A percentile compares a stretch with the other conserved stretches of the same genome.
Evolutionary conservation across 148 eudicot genomes (phyloP).

Genomic region (Camellia lanceoleosa): DNA sequence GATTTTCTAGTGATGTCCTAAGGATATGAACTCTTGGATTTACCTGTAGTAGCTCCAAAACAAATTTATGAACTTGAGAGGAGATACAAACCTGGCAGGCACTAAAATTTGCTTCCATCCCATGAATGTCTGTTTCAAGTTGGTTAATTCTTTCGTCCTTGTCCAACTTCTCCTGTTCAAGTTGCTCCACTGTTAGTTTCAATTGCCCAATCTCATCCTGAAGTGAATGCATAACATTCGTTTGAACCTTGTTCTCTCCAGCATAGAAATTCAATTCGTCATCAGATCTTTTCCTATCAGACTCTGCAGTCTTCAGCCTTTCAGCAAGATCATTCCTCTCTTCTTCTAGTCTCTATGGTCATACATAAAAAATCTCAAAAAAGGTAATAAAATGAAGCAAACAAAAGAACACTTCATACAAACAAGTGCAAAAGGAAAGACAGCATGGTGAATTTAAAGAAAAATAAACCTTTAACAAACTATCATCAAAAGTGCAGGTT

Average conservation of each 20-base stretch:
- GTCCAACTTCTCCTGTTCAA: slow-evolving; percentile 74
- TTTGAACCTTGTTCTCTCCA: slow-evolving; percentile 57
- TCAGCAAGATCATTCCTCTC: slow-evolving; percentile 64
- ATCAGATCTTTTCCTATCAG: slow-evolving; percentile 65
- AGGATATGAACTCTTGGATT: background rate
- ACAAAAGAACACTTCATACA: too few relatives aligned
- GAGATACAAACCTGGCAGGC: slow-evolving; percentile 51
- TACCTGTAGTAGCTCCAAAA: background rate
- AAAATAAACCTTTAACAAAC: too few relatives aligned
- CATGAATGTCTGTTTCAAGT: slow-evolving; percentile 66
- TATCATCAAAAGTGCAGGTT: too few relatives aligned
- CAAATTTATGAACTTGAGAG: background rate
- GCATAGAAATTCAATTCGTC: slow-evolving; percentile 74
- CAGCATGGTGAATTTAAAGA: too few relatives aligned
- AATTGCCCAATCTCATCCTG: slow-evolving; percentile 74
- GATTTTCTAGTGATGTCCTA: too few relatives aligned
- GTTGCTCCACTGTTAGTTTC: slow-evolving; percentile 68
- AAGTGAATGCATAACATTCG: slow-evolving; percentile 59
- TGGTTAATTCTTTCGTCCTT: slow-evolving; percentile 79
- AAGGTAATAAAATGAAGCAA: too few relatives aligned
- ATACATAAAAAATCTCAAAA: background rate
- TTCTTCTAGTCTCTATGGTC: slow-evolving; percentile 21
- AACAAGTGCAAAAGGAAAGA: too few relatives aligned
- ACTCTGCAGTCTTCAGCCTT: slow-evolving; percentile 65
- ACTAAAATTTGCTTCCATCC: slow-evolving; percentile 65